Base-by-base conservation (phyloP, 2,329 filamentous ascomycete species). In the Fusarium sp. region DNA sequence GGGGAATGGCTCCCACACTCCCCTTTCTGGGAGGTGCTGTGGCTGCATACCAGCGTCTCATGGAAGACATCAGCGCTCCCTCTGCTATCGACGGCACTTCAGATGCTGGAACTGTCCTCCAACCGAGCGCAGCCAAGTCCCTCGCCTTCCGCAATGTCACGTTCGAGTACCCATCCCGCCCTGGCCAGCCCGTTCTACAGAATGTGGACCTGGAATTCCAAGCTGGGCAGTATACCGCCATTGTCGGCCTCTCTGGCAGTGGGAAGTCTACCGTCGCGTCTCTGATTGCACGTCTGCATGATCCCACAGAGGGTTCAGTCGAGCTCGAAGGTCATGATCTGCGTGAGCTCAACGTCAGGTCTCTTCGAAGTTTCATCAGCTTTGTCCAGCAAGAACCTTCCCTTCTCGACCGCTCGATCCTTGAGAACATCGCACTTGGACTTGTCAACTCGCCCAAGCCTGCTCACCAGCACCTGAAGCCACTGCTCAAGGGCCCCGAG, bases 1-100 rank as follows among this genome's bases (percentile, higher is more conserved):
- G 90, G 31, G 86, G 87, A 65, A 88, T 92, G 58, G 90, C 89
- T 0, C 91, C 91, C 0, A 87, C 91, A 59, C 82, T 92, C 9
- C 89, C 90, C 27, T 87, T 90, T 22, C 87, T 92, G 33, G 87
- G 87, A 5, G 84, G 86, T 42, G 90, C 90, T 0, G 85, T 88
- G 1, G 85, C 88, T 3, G 81, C 91, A 0, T 93, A 88, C 71
- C 81, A 87, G 59, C 89, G 90, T 49, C 81, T 93, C 8, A 84
- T 84, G 29, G 82, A 85, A 42, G 90, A 91, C 49, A 90, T 93
- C 35, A 84, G 89, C 9, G 84, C 85, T 10, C 81, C 83, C 12
- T 84, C 85, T 5, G 66, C 71, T 36, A 89, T 89, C 42, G 85
- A 89, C 59, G 81, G 79, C 11, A 81, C 81, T 6, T 80, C 81